phyloP scores from a whole-genome alignment of 371 early-diverging fungal species.

The Lichtheimia hyalospora region DNA sequence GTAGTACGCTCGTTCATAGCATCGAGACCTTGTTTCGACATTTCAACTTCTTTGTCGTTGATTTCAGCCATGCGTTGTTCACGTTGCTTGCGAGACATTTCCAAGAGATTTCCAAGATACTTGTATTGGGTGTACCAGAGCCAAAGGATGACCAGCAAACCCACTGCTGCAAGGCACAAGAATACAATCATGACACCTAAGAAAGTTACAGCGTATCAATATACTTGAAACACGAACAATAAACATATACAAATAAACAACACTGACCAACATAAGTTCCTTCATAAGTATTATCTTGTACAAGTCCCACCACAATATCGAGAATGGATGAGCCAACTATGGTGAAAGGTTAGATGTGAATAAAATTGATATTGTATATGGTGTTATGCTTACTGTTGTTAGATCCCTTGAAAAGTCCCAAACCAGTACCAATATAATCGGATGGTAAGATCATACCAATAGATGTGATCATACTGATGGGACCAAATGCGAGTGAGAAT shows the following conservation, averaged over 20 bases:
- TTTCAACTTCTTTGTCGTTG: conserved; percentile 34
- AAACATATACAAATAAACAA: neutral
- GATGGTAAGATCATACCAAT: conserved; percentile 52
- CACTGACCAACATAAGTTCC: conserved; percentile 30
- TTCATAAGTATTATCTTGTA: conserved; percentile 45
- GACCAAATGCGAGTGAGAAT: conserved; percentile 51
- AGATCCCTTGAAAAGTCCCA: conserved; percentile 52
- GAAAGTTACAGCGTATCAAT: neutral
- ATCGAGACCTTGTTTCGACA: conserved; percentile 38
- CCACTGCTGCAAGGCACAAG: conserved; percentile 31
- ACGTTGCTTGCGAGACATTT: conserved; percentile 32
- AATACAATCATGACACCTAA: conserved; percentile 43
- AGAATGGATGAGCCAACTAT: conserved; percentile 45
- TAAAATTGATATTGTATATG: neutral
- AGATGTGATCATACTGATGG: conserved; percentile 52
- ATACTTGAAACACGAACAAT: neutral
- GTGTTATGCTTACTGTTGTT: conserved; percentile 26
- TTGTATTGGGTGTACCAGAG: conserved; percentile 33
- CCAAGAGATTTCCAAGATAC: conserved; percentile 30
- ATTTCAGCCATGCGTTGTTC: conserved; percentile 36
- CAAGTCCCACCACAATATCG: conserved; percentile 49
- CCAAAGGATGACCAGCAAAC: conserved; percentile 29
- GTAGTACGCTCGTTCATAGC: conserved; percentile 23
- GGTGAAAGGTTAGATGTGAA: neutral
- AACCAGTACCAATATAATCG: conserved; percentile 54